Base-by-base conservation (phyloP, 768 basidiomycete genomes). In the Leccinellum rugosiceps region DNA sequence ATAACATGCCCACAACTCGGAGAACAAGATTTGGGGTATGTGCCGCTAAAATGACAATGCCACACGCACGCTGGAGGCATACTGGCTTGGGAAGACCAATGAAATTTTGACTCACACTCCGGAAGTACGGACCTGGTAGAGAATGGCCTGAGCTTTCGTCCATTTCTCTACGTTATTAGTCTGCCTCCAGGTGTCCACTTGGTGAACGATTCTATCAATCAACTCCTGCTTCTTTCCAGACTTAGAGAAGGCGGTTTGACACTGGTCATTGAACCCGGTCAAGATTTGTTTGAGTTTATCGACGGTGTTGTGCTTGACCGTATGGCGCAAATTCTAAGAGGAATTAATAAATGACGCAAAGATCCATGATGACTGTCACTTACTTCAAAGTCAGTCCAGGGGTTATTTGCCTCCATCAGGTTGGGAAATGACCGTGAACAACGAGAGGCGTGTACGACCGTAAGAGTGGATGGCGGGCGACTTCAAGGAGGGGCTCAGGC, bases 181-280 rank as follows among this genome's bases (percentile, higher is more conserved):
- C 52, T 71, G 69, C 67, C 81, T 81, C 86, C 88, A 91, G 52
- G 65, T 57, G 58, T 88, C 85, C 63, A 93, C 72, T 59, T 79
- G 75, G 8, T 64, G 62, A 46, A 82, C 72, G 59, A 94, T 86
- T 59, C 89, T 81, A 69, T 92, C 88, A 68, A 92, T 91, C 48
- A 93, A 81, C 32, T 93, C 92, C 64, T 91, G 88, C 68, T 94
- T 94, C 76, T 89, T 92, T 26, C 92, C 92, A 11, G 88, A 80
- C 72, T 90, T 91, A 53, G 82, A 77, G 28, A 92, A 76, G 63
- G 80, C 79, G 4, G 83, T 82, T 53, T 75, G 74, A 67, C 90
- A 92, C 70, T 91, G 86, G 35, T 90, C 88, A 75, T 91, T 92
- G 63, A 93, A 78, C 25, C 86, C 87, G 38, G 77, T 72, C 56